These are phyloP conservation scores for Aspergillus quadrilineatus DNA, from an alignment of 2,329 filamentous ascomycete genomes.

Conservation along the genomic window DNA sequence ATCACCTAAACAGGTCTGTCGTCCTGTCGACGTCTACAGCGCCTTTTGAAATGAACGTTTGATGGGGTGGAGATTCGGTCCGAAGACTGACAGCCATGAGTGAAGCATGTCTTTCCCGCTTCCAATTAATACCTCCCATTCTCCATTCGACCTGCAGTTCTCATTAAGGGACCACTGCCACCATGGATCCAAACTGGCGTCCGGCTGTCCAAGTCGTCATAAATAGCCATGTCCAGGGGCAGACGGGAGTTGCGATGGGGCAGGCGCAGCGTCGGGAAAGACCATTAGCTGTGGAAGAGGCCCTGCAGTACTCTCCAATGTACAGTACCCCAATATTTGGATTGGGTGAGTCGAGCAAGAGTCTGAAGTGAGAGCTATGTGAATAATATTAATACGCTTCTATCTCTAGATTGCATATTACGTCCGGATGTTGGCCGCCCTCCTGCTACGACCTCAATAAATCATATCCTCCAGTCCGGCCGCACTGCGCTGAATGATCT, in stretches of 20 bases:
- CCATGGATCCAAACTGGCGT: slow-evolving; percentile 42
- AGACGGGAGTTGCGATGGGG: slow-evolving; percentile 27
- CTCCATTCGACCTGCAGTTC: slow-evolving; percentile 23
- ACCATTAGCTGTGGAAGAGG: slow-evolving; percentile 48
- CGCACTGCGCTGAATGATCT: slow-evolving; percentile 62
- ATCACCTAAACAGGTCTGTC: slow-evolving; percentile 9
- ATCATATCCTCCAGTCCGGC: slow-evolving; percentile 52
- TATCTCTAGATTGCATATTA: slow-evolving; percentile 39
- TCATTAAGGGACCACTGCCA: slow-evolving; percentile 26
- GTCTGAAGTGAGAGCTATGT: slow-evolving; percentile 10
- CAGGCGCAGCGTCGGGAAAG: slow-evolving; percentile 29
- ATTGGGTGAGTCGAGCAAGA: slow-evolving; percentile 35
- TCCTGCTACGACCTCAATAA: slow-evolving; percentile 41
- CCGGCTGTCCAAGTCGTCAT: slow-evolving; percentile 45
- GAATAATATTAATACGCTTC: slow-evolving; percentile 22
- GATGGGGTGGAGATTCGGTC: slow-evolving; percentile 17
- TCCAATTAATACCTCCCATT: slow-evolving; percentile 19
- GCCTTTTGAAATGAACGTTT: slow-evolving; percentile 11
- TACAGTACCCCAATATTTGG: slow-evolving; percentile 50
- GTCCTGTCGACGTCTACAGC: slow-evolving; percentile 14
- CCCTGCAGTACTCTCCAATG: slow-evolving; percentile 51
- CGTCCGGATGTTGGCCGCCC: slow-evolving; percentile 44
- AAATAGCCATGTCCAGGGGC: slow-evolving; percentile 34
- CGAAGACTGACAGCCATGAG: slow-evolving; percentile 31
- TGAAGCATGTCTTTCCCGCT: slow-evolving; percentile 27